Percentiles rank a stretch among this genome's conserved stretches.
These are phyloP conservation scores for Solanum hybrid DNA, from an alignment of 305 asterid genomes.

Conservation along the genomic window DNA sequence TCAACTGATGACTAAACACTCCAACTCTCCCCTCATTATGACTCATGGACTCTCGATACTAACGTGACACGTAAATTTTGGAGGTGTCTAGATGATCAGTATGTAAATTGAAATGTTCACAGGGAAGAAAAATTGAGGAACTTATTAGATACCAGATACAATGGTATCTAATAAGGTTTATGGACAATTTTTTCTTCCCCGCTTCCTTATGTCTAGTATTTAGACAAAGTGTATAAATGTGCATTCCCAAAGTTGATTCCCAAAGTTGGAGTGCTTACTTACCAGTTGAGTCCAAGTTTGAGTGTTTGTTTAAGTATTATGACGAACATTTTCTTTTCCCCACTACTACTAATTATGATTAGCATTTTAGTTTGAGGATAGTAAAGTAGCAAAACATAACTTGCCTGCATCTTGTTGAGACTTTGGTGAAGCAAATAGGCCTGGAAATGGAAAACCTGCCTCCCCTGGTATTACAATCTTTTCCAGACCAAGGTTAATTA, in stretches of 20 bases:
- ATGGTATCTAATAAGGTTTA: not conserved
- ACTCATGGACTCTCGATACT: not conserved
- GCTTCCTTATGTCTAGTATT: not conserved
- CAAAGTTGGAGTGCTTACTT: not conserved
- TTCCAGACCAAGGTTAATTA: constrained; percentile 70
- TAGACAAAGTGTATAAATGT: not conserved
- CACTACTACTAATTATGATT: not conserved
- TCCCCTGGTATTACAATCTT: constrained; percentile 87
- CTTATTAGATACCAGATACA: not conserved
- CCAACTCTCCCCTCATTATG: not conserved
- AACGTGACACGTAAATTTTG: not conserved
- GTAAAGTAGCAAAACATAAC: not conserved
- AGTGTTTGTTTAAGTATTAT: not conserved
- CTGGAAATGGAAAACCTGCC: constrained; percentile 72
- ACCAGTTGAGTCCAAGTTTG: not conserved
- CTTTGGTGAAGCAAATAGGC: constrained; percentile 56
- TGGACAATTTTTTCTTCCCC: not conserved
- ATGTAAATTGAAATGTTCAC: not conserved
- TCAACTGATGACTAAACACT: not conserved
- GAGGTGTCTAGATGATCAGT: not conserved
- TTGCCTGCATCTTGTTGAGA: constrained; percentile 63
- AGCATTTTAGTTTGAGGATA: not conserved
- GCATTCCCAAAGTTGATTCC: not conserved
- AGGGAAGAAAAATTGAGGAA: not conserved
- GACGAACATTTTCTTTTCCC: not conserved